These are phyloP conservation scores for Piper longum DNA, from an alignment of 164 flowering plant genomes.

Conservation along the genomic window DNA sequence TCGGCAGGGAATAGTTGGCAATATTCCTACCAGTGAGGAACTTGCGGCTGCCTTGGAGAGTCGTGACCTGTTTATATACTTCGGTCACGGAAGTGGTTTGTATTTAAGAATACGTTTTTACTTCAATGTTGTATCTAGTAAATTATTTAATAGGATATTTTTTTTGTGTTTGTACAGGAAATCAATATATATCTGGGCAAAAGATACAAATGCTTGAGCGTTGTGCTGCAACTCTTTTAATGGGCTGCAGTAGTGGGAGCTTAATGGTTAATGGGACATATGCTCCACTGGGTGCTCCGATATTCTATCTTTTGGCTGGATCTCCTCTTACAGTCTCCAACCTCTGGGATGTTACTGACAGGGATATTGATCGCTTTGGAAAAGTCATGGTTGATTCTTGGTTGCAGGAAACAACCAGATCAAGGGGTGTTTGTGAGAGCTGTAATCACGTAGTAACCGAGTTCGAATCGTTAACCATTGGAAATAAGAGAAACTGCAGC, in stretches of 20 bases:
- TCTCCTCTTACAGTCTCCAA: conserved; percentile 82
- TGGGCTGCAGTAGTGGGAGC: conserved; percentile 97
- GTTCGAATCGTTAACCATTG: conserved; percentile 25
- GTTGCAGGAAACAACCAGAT: conserved; percentile 46
- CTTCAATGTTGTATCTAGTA: not conserved
- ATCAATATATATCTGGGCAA: conserved; percentile 54
- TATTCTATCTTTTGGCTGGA: conserved; percentile 73
- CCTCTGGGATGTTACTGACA: conserved; percentile 96
- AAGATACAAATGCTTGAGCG: conserved; percentile 57
- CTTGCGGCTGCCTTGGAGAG: conserved; percentile 46
- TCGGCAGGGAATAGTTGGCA: conserved; percentile 73
- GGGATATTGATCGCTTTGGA: conserved; percentile 80
- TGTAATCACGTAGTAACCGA: conserved; percentile 25
- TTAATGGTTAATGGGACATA: conserved; percentile 47
- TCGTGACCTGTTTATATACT: conserved; percentile 80
- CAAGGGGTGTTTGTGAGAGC: conserved; percentile 11
- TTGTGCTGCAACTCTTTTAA: conserved; percentile 81
- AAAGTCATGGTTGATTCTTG: conserved; percentile 68
- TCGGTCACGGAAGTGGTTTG: conserved; percentile 98
- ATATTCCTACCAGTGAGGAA: conserved; percentile 59
- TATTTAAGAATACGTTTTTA: not conserved
- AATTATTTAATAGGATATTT: not conserved
- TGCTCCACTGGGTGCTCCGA: conserved; percentile 59
- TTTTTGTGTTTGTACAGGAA: conserved; percentile 32
- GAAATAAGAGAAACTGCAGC: conserved; percentile 11